Conservation (phyloP, 1,284 basidiomycete species). For the Hymenochaete sp. region DNA sequence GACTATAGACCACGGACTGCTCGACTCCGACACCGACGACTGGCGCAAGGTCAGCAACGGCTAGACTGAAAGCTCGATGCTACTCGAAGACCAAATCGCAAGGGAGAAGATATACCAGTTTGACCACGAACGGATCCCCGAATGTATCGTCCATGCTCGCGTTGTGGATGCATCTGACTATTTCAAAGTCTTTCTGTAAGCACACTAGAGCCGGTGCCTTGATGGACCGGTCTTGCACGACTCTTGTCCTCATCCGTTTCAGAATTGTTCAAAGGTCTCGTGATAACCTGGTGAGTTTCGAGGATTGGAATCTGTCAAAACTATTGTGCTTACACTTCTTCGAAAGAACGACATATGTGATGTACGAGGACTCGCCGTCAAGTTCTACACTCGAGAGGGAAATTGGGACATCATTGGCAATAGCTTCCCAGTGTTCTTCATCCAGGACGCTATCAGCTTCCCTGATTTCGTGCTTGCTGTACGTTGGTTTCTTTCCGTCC, state of each 20-base stretch:
- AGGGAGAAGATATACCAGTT: slow-evolving; percentile 71
- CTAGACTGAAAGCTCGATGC: slow-evolving; percentile 38
- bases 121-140: slow-evolving; percentile 82
- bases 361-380: slow-evolving; percentile 74
- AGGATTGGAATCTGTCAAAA: background rate
- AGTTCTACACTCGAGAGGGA: slow-evolving; percentile 73
- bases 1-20: slow-evolving; percentile 59
- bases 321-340: slow-evolving; percentile 17
- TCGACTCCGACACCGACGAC: slow-evolving; percentile 51
- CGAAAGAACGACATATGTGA: slow-evolving; percentile 79
- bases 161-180: slow-evolving; percentile 76
- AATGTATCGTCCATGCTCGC: slow-evolving; percentile 61
- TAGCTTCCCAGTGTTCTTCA: slow-evolving; percentile 77
- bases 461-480: slow-evolving; percentile 75
- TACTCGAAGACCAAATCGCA: slow-evolving; percentile 60
- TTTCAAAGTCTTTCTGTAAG: slow-evolving; percentile 63
- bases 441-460: slow-evolving; percentile 79
- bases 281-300: slow-evolving; percentile 55
- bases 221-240: slow-evolving; percentile 61
- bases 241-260: slow-evolving; percentile 73
- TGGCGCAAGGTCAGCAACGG: slow-evolving; percentile 50
- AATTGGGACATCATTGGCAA: slow-evolving; percentile 82
- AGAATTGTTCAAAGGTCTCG: slow-evolving; percentile 72
- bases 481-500: too few relatives aligned
- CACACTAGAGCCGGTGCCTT: slow-evolving; percentile 62